A percentile compares a stretch with the other conserved stretches of the same genome.
Conservation (phyloP, 2,329 filamentous ascomycete species). For the Monosporascus sp. region DNA sequence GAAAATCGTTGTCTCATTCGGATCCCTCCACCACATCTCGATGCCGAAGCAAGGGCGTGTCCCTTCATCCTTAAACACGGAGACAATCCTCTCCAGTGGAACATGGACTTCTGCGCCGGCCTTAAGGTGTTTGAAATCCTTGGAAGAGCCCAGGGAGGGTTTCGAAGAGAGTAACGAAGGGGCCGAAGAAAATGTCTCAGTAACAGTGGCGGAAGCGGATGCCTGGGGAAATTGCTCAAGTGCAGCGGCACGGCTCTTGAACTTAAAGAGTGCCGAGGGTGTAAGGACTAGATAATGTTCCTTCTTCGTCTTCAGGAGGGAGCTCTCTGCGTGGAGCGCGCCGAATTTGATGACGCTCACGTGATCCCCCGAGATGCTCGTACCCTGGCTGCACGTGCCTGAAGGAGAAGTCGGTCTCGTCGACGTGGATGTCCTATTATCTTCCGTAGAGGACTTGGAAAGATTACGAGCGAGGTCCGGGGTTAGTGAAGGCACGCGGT, state of each 20-base stretch:
- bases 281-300: slow-evolving; percentile 47
- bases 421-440: slow-evolving; percentile 21
- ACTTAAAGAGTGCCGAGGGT: slow-evolving; percentile 44
- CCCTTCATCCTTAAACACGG: slow-evolving; percentile 46
- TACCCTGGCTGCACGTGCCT: slow-evolving; percentile 18
- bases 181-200: slow-evolving; percentile 29
- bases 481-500: slow-evolving; percentile 12
- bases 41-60: slow-evolving; percentile 44
- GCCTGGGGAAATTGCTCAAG: slow-evolving; percentile 42
- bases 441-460: slow-evolving; percentile 25
- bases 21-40: slow-evolving; percentile 52
- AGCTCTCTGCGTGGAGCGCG: slow-evolving; percentile 43
- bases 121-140: slow-evolving; percentile 17
- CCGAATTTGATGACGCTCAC: slow-evolving; percentile 35
- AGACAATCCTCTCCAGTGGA: slow-evolving; percentile 45
- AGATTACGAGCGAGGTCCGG: slow-evolving; percentile 21
- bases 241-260: slow-evolving; percentile 42
- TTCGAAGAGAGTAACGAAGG: too few relatives aligned
- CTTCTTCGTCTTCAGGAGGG: slow-evolving; percentile 42
- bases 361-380: slow-evolving; percentile 23
- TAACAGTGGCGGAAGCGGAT: slow-evolving; percentile 21
- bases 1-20: slow-evolving; percentile 38
- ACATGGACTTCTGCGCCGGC: slow-evolving; percentile 33
- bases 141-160: slow-evolving; percentile 22
- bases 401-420: slow-evolving; percentile 26